Base-by-base conservation (phyloP, 192 early-diverging fungal species). In the Dispira simplex region DNA sequence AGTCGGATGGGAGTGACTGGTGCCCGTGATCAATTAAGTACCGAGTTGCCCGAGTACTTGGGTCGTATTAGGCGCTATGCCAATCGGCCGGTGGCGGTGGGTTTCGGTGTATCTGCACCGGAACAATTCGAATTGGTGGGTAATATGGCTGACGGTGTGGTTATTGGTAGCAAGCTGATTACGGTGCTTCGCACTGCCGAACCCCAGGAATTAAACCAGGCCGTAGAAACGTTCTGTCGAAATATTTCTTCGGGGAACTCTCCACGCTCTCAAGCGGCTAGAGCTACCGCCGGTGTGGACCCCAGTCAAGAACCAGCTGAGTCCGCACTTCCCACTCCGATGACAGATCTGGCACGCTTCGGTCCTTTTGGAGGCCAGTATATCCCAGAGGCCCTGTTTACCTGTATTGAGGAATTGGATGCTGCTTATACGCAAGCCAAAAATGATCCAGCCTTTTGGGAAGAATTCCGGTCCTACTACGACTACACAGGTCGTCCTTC, bases 291-390 rank as follows among this genome's bases (percentile, higher is more conserved):
- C 23, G 59, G 69, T 66, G 39, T 63, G 46, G 66, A 64, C 63
- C 49, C 67, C 26, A 32, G 20, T 16, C 43, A 65, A n/a, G 44
- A 23, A 66, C 44, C 46, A 1, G 63, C 67, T 25, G 51, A 47
- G 65, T 69, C 68, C 54, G 64, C 54, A 10, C 43, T 53, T 18
- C 28, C 66, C 54, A 46, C 48, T 26, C 75, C 79, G 46, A 78
- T 89, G 57, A 66, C 78, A 58, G 69, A 95, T 8, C 77, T 83
- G 8, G 72, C 85, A 54, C 87, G 92, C 23, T 99, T 91, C 68
- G 96, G 96, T 65, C 82, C 90, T 45, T 99, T 90, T 73, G 96
- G 96, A 68, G 96, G 96, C 23, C 92, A 91, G 68, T 99, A 99
- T 73, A 89, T 96, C 8, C 92, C 96, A 11, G 96, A 99, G 71